These are phyloP conservation scores for Naumovozyma castellii DNA, from an alignment of 805 yeast species.

Conservation along the genomic window DNA sequence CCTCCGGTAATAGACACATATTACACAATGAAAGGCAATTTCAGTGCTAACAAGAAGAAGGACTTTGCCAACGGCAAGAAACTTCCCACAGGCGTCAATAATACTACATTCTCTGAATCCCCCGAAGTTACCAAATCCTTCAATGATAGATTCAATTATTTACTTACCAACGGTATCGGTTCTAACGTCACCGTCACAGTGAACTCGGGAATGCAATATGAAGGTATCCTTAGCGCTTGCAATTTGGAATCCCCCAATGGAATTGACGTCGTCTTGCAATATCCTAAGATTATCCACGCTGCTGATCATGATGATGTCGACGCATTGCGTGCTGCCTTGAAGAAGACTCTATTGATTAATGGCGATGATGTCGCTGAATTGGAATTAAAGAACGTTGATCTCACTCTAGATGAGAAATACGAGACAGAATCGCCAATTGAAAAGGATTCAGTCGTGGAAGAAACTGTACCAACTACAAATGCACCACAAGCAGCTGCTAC, in stretches of 20 bases:
- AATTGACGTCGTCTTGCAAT: constrained; percentile 46
- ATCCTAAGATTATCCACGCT: constrained; percentile 36
- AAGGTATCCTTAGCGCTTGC: constrained; percentile 50
- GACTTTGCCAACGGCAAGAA: constrained; percentile 9
- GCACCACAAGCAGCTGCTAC: no score
- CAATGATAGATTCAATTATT: constrained; percentile 47
- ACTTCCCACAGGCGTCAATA: constrained; percentile 1
- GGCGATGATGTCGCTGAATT: constrained; percentile 34
- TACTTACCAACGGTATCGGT: constrained; percentile 54
- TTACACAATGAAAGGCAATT: constrained; percentile 1
- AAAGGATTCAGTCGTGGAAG: constrained; percentile 4
- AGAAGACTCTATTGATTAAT: constrained; percentile 21
- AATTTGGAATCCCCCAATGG: constrained; percentile 36
- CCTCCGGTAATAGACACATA: no score
- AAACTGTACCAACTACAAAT: neutral
- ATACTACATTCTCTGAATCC: constrained; percentile 16
- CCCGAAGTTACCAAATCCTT: constrained; percentile 29
- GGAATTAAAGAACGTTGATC: constrained; percentile 30
- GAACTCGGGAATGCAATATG: constrained; percentile 47
- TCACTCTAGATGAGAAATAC: constrained; percentile 19
- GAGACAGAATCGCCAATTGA: constrained; percentile 7
- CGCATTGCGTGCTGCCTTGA: constrained; percentile 14
- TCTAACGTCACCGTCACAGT: constrained; percentile 48
- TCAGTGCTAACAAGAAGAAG: constrained; percentile 5
- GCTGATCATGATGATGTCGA: constrained; percentile 13